Evolutionary conservation across 257 asterid species (phyloP).

Genomic region (Fraxinus cuspidata): DNA sequence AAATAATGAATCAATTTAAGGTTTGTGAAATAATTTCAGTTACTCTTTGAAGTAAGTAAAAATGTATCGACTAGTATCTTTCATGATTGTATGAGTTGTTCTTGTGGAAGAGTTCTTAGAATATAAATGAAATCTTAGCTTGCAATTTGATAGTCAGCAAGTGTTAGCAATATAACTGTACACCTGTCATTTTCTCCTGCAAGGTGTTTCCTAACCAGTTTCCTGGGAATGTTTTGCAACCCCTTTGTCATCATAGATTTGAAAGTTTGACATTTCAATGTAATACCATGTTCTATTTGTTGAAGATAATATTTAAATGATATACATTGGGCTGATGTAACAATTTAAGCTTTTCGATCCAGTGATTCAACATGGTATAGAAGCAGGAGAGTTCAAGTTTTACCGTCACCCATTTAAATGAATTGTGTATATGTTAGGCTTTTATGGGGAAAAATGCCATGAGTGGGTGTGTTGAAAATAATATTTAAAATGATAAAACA

Average conservation of each 20-base stretch:
- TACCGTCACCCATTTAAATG: too few relatives aligned
- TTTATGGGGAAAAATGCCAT: too few relatives aligned
- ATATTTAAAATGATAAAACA: neutral
- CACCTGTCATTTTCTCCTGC: conserved; percentile 10
- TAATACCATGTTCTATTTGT: neutral
- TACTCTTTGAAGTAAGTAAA: conserved; percentile 12
- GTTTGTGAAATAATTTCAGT: conserved; percentile 15
- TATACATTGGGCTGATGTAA: too few relatives aligned
- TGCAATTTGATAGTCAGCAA: conserved; percentile 1
- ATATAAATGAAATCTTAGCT: conserved; percentile 8
- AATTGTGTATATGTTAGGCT: too few relatives aligned
- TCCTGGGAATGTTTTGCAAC: conserved; percentile 1
- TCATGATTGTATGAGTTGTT: conserved; percentile 3
- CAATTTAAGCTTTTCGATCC: too few relatives aligned
- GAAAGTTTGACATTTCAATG: neutral
- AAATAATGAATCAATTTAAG: conserved; percentile 23
- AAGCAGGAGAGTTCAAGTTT: too few relatives aligned
- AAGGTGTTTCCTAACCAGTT: neutral
- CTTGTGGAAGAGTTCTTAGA: conserved; percentile 9
- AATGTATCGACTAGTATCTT: neutral
- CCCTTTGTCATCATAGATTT: neutral
- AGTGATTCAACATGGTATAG: too few relatives aligned
- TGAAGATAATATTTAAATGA: too few relatives aligned
- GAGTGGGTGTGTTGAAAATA: neutral
- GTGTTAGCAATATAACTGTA: conserved; percentile 10